phyloP scores from a whole-genome alignment of 495 filamentous ascomycete species.

The Penicillium lagena region DNA sequence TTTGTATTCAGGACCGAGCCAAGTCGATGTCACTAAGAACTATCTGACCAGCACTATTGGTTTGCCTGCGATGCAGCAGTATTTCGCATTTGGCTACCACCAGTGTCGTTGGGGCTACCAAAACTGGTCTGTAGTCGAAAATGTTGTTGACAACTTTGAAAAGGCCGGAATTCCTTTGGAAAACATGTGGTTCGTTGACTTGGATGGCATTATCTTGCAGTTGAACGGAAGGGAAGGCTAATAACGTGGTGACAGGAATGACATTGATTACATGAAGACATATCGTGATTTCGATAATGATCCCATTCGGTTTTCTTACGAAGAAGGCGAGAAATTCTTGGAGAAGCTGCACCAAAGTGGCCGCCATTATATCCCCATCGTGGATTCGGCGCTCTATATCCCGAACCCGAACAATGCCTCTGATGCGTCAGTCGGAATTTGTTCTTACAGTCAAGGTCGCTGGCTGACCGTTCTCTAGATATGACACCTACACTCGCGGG shows the following conservation, averaged over 20 bases:
- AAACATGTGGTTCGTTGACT: conserved; percentile 48
- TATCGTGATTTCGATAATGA: conserved; percentile 58
- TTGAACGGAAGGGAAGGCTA: no score
- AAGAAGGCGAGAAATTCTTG: conserved; percentile 54
- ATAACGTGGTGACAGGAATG: conserved; percentile 28
- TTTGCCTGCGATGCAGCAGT: conserved; percentile 47
- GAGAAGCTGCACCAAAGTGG: conserved; percentile 55
- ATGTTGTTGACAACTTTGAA: conserved; percentile 43
- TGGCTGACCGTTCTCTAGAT: conserved; percentile 23
- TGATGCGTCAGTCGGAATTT: conserved; percentile 46
- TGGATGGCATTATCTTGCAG: no score
- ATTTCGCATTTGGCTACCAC: conserved; percentile 49
- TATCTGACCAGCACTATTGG: conserved; percentile 36
- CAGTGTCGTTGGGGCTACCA: conserved; percentile 53
- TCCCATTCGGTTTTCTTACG: conserved; percentile 38
- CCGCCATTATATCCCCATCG: conserved; percentile 75
- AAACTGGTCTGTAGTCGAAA: conserved; percentile 40
- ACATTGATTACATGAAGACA: conserved; percentile 54
- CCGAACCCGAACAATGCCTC: conserved; percentile 65
- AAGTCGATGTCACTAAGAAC: conserved; percentile 39
- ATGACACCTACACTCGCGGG: conserved; percentile 63
- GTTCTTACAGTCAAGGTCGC: background rate
- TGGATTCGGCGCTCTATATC: conserved; percentile 75
- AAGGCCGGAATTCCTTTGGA: conserved; percentile 46
- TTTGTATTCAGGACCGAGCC: conserved; percentile 46